phyloP scores from a whole-genome alignment of 2,329 filamentous ascomycete species.

The Hymenoscyphus fraxineus region DNA sequence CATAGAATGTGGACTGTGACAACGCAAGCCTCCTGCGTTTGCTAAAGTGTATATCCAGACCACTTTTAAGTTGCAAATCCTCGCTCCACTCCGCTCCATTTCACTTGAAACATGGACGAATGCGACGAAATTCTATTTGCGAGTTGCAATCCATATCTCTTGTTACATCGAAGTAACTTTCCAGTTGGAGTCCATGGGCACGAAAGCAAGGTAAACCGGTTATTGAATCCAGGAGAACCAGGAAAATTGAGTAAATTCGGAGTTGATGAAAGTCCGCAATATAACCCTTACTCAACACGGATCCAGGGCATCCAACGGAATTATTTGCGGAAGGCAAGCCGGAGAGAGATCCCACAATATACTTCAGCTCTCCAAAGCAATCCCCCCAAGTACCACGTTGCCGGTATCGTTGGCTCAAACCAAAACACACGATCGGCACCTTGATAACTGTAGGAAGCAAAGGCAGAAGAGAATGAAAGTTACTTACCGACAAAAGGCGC shows the following conservation, averaged over 20 bases:
- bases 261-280: background rate
- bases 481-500: conserved; percentile 68
- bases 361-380: background rate
- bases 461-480: conserved; percentile 2
- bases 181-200: background rate
- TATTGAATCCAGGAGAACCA: background rate
- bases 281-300: background rate
- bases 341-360: background rate
- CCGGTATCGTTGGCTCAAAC: background rate
- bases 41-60: background rate
- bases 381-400: background rate
- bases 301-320: background rate
- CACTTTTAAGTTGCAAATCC: background rate
- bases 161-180: background rate
- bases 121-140: background rate
- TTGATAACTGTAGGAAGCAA: background rate
- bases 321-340: background rate
- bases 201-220: background rate
- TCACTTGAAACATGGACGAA: background rate
- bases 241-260: background rate
- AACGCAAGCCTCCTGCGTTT: background rate
- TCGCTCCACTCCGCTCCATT: background rate
- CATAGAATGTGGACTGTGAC: background rate
- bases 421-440: background rate
- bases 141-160: background rate